These are phyloP conservation scores for Sphagnum fallax DNA, from an alignment of 228 moss, liverwort and hornwort genomes.

Conservation along the genomic window DNA sequence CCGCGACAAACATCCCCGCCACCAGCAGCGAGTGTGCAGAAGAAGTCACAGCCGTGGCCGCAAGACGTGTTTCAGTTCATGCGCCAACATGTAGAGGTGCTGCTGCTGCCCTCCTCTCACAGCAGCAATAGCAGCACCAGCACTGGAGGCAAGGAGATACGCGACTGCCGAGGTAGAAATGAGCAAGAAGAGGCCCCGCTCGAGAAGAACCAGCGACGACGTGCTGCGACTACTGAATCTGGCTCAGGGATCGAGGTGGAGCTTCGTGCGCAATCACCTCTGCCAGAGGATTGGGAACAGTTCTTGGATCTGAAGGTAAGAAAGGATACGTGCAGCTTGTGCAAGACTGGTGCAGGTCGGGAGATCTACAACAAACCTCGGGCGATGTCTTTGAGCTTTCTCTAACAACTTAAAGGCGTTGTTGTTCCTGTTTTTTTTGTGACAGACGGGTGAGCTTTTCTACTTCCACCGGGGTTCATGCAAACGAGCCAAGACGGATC, in stretches of 20 bases:
- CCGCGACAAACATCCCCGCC: slow-evolving; percentile 23
- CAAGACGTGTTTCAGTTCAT: slow-evolving; percentile 48
- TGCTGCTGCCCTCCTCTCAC: slow-evolving; percentile 11
- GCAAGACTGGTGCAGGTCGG: no score
- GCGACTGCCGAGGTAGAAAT: not conserved
- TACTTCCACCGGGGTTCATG: slow-evolving; percentile 57
- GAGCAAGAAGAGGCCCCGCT: no score
- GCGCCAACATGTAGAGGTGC: slow-evolving; percentile 31
- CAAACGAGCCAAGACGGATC: slow-evolving; percentile 43
- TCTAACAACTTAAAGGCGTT: no score
- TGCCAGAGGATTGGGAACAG: slow-evolving; percentile 58
- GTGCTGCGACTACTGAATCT: no score
- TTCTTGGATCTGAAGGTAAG: slow-evolving; percentile 41
- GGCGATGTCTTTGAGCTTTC: no score
- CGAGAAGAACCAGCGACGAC: no score
- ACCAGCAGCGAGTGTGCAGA: slow-evolving; percentile 12
- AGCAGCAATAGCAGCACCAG: slow-evolving; percentile 1
- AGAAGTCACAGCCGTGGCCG: slow-evolving; percentile 39
- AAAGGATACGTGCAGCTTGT: no score
- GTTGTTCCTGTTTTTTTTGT: no score
- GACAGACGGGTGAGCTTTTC: slow-evolving; percentile 54
- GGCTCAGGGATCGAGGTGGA: slow-evolving; percentile 21
- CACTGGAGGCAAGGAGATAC: not conserved
- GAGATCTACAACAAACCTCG: no score
- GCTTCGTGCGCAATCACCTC: slow-evolving; percentile 35